Evolutionary conservation across 345 rosid species (phyloP).

Genomic region (Adansonia digitata): DNA sequence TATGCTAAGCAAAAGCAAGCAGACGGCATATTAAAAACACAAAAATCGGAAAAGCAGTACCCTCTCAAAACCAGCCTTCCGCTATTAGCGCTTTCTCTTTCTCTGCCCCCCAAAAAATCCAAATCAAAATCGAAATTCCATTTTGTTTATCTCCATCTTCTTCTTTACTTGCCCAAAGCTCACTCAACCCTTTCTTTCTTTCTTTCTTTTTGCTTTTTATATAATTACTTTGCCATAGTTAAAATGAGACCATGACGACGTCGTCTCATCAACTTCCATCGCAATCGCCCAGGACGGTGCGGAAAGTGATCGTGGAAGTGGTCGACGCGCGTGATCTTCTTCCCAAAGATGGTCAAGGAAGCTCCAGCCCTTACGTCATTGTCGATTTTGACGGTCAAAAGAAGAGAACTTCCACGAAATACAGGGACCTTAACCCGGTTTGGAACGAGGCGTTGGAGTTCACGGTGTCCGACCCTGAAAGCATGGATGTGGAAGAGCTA

Average conservation of each 20-base stretch:
- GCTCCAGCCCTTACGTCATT: conserved; percentile 82
- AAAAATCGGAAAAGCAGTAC: not conserved
- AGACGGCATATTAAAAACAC: not conserved
- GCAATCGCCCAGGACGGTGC: conserved; percentile 28
- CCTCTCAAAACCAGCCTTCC: not conserved
- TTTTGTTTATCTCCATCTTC: not conserved
- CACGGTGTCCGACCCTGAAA: conserved; percentile 64
- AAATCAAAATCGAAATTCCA: not conserved
- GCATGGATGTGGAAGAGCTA: conserved; percentile 75
- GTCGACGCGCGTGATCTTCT: conserved; percentile 77
- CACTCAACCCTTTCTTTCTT: not conserved
- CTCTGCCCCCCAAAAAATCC: not conserved
- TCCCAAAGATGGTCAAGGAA: conserved; percentile 94
- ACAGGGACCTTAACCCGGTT: conserved; percentile 75
- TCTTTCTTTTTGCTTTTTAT: not conserved
- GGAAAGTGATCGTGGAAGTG: conserved; percentile 66
- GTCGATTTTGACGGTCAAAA: conserved; percentile 82
- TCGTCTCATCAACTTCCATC: conserved; percentile 35
- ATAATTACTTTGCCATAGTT: not conserved
- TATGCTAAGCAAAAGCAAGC: not conserved
- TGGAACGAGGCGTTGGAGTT: conserved; percentile 91
- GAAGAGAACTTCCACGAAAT: conserved; percentile 61
- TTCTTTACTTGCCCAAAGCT: not conserved
- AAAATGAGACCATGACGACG: conserved; percentile 32
- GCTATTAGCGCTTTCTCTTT: conserved; percentile 12